phyloP scores from a whole-genome alignment of 225 moss, liverwort and hornwort species.

The Marchantia paleacea region DNA sequence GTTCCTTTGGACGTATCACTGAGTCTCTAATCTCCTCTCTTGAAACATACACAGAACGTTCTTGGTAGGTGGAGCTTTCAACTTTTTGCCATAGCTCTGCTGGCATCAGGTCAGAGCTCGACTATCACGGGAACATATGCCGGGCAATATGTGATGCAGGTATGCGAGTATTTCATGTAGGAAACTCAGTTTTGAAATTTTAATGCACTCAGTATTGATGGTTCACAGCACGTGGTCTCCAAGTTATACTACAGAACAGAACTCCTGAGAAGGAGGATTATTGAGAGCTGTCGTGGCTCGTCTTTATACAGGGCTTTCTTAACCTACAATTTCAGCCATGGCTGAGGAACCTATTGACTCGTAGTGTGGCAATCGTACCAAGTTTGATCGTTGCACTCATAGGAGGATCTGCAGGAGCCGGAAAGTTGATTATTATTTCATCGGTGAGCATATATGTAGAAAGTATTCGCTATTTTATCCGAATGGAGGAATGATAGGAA shows the following conservation, averaged over 20 bases:
- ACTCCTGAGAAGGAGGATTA: background rate
- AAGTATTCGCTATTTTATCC: too few relatives aligned
- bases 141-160: conserved; percentile 61
- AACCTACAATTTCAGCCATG: conserved; percentile 52
- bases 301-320: conserved; percentile 39
- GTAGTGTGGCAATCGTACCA: conserved; percentile 52
- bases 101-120: conserved; percentile 56
- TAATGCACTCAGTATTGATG: background rate
- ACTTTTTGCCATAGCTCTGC: conserved; percentile 48
- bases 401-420: conserved; percentile 50
- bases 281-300: background rate
- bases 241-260: background rate
- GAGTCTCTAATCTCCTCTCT: background rate
- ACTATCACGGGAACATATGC: conserved; percentile 58
- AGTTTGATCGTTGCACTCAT: conserved; percentile 52
- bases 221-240: background rate
- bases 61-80: conserved; percentile 56
- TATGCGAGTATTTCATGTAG: background rate
- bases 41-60: conserved; percentile 30
- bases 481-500: background rate
- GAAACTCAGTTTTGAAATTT: background rate
- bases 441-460: conserved; percentile 30
- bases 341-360: conserved; percentile 52
- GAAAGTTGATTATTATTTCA: conserved; percentile 47
- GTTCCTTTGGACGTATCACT: background rate